Conservation (phyloP, 495 filamentous ascomycete genomes). For the Glutinoglossum americanum region DNA sequence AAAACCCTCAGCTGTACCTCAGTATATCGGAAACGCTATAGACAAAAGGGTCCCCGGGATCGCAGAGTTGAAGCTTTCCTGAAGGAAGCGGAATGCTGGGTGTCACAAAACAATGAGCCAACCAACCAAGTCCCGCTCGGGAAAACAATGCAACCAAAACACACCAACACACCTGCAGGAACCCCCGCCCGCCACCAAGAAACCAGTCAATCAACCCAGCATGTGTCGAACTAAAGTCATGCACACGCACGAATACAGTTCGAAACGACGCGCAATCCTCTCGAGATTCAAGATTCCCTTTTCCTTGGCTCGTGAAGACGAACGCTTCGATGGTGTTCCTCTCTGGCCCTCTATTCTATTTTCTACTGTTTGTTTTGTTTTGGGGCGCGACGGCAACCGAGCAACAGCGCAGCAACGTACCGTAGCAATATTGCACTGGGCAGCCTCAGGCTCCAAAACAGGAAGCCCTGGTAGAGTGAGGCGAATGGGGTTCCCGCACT, state of each 20-base stretch:
- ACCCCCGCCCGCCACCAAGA: neutral
- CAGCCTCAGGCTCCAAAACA: no score
- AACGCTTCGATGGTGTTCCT: neutral
- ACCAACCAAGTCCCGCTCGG: neutral
- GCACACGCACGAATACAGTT: neutral
- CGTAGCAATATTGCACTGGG: no score
- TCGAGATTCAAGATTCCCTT: neutral
- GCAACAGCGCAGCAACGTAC: no score
- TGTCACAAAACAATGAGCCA: neutral
- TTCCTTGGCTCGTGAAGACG: neutral
- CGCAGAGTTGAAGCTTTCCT: neutral
- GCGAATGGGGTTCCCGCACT: no score
- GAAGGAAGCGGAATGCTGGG: neutral
- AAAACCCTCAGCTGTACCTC: neutral
- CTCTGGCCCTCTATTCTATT: no score
- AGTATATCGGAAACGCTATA: neutral
- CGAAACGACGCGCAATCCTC: neutral
- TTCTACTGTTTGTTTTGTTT: neutral
- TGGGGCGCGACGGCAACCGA: neutral
- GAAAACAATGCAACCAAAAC: slow-evolving; percentile 1
- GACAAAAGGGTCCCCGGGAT: neutral
- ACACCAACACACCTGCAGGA: neutral
- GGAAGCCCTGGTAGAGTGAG: no score
- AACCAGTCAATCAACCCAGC: neutral
- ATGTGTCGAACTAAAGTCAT: neutral